Evolutionary conservation across 345 rosid species (phyloP).

Genomic region (Aquilaria yunnanensis): DNA sequence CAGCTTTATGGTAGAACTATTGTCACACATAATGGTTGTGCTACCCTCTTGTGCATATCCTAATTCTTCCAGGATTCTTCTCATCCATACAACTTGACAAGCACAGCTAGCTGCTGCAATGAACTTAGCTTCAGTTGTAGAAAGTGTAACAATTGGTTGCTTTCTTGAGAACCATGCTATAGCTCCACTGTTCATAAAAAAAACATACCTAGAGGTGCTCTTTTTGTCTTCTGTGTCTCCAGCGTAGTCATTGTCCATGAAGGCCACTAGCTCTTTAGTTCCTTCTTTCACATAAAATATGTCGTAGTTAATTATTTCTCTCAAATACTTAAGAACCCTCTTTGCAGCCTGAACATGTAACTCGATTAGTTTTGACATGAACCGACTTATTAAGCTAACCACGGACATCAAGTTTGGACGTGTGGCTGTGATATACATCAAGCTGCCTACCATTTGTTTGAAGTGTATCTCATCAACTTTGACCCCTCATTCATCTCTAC

Average conservation of each 20-base stretch:
- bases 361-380: neutral
- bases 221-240: no score
- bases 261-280: neutral
- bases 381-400: no score
- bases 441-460: no score
- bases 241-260: no score
- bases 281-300: neutral
- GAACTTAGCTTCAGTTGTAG: neutral
- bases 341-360: neutral
- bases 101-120: no score
- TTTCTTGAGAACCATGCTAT: neutral
- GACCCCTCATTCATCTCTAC: neutral
- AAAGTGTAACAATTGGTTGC: neutral
- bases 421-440: neutral
- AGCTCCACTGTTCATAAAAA: neutral
- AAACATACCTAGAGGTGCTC: no score
- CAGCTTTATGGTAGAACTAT: no score
- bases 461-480: neutral
- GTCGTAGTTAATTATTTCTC: neutral
- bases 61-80: no score
- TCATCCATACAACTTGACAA: no score
- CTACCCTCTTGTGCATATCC: no score
- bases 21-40: no score
- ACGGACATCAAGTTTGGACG: neutral
- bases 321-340: neutral